Conservation (phyloP, 75 land plant genomes). For the Pinus albicaulis region DNA sequence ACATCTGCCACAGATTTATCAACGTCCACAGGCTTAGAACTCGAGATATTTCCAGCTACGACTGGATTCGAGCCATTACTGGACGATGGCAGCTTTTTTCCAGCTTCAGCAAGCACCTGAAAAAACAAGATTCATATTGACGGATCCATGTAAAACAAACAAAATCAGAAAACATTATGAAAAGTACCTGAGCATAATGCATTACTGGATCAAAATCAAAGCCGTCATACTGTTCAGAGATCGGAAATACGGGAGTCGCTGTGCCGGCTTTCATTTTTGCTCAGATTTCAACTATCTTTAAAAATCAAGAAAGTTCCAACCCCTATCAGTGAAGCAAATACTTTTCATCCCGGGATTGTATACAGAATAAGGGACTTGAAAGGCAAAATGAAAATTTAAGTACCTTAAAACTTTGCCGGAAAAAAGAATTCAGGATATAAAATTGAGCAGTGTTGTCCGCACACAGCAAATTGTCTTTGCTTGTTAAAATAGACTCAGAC, state of each 20-base stretch:
- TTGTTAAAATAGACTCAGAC: no score
- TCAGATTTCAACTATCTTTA: neutral
- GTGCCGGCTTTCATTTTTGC: neutral
- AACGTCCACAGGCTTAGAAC: neutral
- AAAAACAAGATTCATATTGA: no score
- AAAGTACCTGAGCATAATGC: conserved; percentile 5
- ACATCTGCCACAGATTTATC: conserved; percentile 5
- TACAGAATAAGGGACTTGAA: neutral
- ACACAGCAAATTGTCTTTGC: no score
- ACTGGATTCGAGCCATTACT: no score
- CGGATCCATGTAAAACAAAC: no score
- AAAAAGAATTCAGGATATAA: no score
- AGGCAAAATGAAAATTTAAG: no score
- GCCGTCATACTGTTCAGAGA: neutral
- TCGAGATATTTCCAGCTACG: neutral
- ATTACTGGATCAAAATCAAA: neutral
- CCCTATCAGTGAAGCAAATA: neutral
- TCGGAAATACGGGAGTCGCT: neutral
- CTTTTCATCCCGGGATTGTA: neutral
- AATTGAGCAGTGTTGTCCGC: no score
- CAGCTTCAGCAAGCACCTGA: conserved; percentile 7
- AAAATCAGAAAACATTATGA: no score
- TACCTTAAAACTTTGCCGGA: no score
- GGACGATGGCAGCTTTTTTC: no score
- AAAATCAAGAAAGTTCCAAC: neutral